Percentiles rank a stretch among this genome's conserved stretches.
These are phyloP conservation scores for Thelephora ganbajun DNA, from an alignment of 768 basidiomycete genomes.

Conservation along the genomic window DNA sequence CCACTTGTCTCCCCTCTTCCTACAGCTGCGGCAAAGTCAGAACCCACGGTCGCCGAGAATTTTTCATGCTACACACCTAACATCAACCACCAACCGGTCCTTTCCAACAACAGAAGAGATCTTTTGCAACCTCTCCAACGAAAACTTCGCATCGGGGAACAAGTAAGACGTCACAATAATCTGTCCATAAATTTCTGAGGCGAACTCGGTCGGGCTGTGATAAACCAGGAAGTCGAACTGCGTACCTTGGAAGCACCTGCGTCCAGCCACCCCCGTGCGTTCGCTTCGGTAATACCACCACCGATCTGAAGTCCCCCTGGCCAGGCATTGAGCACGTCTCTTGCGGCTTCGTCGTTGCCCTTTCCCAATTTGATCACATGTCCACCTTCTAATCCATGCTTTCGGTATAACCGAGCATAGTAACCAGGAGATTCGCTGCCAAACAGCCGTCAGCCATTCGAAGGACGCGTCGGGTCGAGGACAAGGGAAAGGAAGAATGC, in stretches of 20 bases:
- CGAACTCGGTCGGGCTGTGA: conserved; percentile 2
- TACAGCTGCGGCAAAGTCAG: conserved; percentile 45
- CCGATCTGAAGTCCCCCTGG: conserved; percentile 83
- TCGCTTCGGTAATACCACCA: conserved; percentile 75
- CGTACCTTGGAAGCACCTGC: conserved; percentile 81
- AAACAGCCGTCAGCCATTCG: conserved; percentile 2
- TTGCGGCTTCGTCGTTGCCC: conserved; percentile 82
- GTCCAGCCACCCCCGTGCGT: conserved; percentile 76
- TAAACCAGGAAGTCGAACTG: conserved; percentile 3
- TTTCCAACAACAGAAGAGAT: conserved; percentile 57
- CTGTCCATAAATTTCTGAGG: conserved; percentile 24
- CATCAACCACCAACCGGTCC: conserved; percentile 85
- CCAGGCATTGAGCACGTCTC: conserved; percentile 74
- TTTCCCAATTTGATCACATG: conserved; percentile 95
- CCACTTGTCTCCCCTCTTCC: conserved; percentile 66
- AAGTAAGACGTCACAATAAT: conserved; percentile 97
- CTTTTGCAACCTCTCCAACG: conserved; percentile 48
- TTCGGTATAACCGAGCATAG: conserved; percentile 68
- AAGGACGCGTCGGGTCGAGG: conserved; percentile 5
- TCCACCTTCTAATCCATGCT: conserved; percentile 61
- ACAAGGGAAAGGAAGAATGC: conserved; percentile 14
- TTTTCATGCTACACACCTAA: conserved; percentile 47
- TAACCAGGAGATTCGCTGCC: conserved; percentile 61
- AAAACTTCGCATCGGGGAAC: conserved; percentile 77
- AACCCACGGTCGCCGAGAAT: background rate